Conservation (phyloP, 2,329 filamentous ascomycete genomes). For the Xylariales sp. region DNA sequence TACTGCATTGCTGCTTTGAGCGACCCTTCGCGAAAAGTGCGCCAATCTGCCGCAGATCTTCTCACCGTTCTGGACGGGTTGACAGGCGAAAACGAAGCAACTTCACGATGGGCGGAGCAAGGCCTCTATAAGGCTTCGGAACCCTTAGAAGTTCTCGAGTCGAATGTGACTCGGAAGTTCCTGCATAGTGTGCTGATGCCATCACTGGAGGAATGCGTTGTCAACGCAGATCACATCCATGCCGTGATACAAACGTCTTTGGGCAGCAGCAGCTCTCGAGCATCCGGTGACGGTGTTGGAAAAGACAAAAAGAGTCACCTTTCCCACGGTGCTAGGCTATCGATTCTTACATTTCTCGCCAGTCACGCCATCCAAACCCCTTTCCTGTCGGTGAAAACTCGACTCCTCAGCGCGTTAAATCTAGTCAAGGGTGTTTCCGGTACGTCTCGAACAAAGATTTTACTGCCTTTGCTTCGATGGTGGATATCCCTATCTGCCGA, state of each 20-base stretch:
- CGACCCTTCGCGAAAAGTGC: constrained; percentile 72
- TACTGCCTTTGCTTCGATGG: constrained; percentile 69
- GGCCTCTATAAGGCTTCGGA: constrained; percentile 59
- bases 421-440: constrained; percentile 67
- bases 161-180: constrained; percentile 55
- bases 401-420: constrained; percentile 68
- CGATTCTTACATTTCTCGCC: constrained; percentile 67
- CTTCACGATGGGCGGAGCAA: constrained; percentile 56
- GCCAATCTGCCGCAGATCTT: constrained; percentile 68
- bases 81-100: constrained; percentile 27
- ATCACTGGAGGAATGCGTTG: constrained; percentile 76
- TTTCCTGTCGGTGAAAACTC: constrained; percentile 62
- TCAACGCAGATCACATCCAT: constrained; percentile 69
- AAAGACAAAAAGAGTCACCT: constrained; percentile 51
- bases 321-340: constrained; percentile 56
- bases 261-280: constrained; percentile 43
- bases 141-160: constrained; percentile 53
- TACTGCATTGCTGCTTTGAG: constrained; percentile 72
- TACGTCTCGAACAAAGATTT: constrained; percentile 64
- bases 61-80: constrained; percentile 50
- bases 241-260: constrained; percentile 58
- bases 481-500: constrained; percentile 58
- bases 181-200: constrained; percentile 66
- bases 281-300: constrained; percentile 18
- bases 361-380: constrained; percentile 69